Evolutionary conservation across 176 grass and related monocot species (phyloP), one percentile per base, ranked within the genome.

Genomic region (Ensete glaucum): DNA sequence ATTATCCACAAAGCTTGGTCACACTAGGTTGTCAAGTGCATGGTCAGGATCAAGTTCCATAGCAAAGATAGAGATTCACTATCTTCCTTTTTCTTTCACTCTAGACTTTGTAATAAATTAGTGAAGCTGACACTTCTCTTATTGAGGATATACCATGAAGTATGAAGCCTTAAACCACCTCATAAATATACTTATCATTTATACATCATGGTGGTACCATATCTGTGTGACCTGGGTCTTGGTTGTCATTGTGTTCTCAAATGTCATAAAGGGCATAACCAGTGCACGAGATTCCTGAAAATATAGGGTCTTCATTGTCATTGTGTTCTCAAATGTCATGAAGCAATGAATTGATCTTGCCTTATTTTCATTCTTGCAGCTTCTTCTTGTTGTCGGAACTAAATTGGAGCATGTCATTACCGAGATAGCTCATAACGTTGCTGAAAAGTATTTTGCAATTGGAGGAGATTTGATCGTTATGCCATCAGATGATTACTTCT

Each of bases 351-450:
- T 53, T 55, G 17, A 26, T 55, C 2, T 73, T 55, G 69, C 14
- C 10, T 29, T 24, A 5, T 25, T 27, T 9, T 19, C 52, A 3
- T 69, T 71, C 11, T 29, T 72, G 74, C 74, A 76, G 74, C 57
- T 76, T 63, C 74, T 76, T 1, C 74, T 76, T 21, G n/a, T 20
- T 63, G 58, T 76, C 15, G 74, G 74, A 16, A 63, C 74, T 15
- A 76, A 76, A 63, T 51, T 76, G 74, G 57, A 62, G 17, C 74
- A 76, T 76, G 74, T 76, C 55, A 76, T 76, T 62, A 9, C 74
- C 16, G 23, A 64, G 43, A 64, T 76, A 49, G 74, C 74, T 34
- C 56, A 76, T 34, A n/a, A 21, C 9, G 74, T 76, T 50, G 74
- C 58, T 11, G 74, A 76, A 25, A 76, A 76, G 50, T 58, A 76